phyloP scores from a whole-genome alignment of 73 alveolate genomes.

The Diophrys sp. region DNA sequence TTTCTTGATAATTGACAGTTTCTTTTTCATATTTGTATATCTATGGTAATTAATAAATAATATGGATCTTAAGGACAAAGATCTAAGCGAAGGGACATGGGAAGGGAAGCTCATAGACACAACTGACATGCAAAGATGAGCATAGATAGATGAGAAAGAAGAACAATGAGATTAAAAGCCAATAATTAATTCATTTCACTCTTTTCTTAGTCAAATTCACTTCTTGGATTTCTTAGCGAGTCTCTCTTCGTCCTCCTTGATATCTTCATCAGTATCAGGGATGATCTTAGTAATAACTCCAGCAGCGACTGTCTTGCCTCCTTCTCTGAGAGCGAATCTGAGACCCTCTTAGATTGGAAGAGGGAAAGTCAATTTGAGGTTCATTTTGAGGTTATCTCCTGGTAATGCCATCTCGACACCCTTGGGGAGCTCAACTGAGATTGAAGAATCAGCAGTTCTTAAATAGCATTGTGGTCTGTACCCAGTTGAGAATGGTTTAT shows the following conservation, averaged over 20 bases:
- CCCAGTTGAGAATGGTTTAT: slow-evolving; percentile 91
- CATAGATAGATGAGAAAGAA: not conserved
- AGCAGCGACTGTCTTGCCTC: slow-evolving; percentile 86
- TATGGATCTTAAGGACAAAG: too few species aligned
- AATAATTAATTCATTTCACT: not conserved
- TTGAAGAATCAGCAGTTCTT: slow-evolving; percentile 88
- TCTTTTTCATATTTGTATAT: too few species aligned
- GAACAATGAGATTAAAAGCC: slow-evolving; percentile 17
- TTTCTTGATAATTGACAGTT: too few species aligned
- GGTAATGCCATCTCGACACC: slow-evolving; percentile 85
- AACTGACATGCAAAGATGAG: too few species aligned
- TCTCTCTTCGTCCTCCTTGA: slow-evolving; percentile 62
- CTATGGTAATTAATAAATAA: too few species aligned
- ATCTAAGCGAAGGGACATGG: too few species aligned
- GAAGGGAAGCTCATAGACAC: too few species aligned
- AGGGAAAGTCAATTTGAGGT: slow-evolving; percentile 44
- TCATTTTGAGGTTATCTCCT: slow-evolving; percentile 73
- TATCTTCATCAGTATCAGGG: slow-evolving; percentile 54
- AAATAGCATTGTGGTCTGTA: slow-evolving; percentile 84
- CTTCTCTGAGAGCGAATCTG: slow-evolving; percentile 96
- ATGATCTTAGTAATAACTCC: slow-evolving; percentile 74
- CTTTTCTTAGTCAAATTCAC: slow-evolving; percentile 15
- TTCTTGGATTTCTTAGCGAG: slow-evolving; percentile 35
- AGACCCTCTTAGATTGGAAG: slow-evolving; percentile 26
- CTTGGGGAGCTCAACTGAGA: slow-evolving; percentile 61